Evolutionary conservation across 2,329 filamentous ascomycete genomes (phyloP).

Genomic region (Clonostachys byssicola): DNA sequence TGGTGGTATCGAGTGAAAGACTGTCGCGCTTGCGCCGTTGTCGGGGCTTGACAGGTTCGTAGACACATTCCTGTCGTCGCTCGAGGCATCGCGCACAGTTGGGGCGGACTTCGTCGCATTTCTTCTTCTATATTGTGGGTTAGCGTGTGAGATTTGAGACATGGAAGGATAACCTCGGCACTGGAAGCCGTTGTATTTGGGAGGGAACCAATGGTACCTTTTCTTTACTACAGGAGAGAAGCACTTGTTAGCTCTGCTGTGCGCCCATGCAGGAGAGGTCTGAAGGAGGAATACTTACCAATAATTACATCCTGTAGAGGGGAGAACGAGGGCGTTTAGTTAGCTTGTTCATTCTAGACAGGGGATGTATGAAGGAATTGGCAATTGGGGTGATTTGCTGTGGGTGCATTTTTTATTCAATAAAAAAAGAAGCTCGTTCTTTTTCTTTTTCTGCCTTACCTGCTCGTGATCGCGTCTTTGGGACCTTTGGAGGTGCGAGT

Average conservation of each 20-base stretch:
- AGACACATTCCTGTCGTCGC: slow-evolving; percentile 40
- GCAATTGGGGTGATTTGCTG: neutral
- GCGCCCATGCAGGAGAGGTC: too few species aligned
- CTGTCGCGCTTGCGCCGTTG: slow-evolving; percentile 26
- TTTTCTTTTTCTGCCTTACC: slow-evolving; percentile 33
- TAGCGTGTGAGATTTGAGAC: neutral
- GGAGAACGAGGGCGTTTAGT: neutral
- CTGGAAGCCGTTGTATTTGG: neutral
- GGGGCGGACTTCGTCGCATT: slow-evolving; percentile 50
- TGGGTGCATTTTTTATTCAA: too few species aligned
- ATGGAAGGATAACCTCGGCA: neutral
- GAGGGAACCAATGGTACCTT: slow-evolving; percentile 31
- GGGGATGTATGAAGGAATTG: slow-evolving; percentile 4
- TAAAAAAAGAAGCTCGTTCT: too few species aligned
- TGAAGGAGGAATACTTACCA: slow-evolving; percentile 32
- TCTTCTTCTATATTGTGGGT: slow-evolving; percentile 42
- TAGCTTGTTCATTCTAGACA: neutral
- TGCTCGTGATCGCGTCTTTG: slow-evolving; percentile 55
- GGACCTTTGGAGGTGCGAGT: slow-evolving; percentile 50
- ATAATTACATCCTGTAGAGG: slow-evolving; percentile 39
- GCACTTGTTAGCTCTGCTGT: neutral
- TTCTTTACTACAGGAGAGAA: slow-evolving; percentile 36
- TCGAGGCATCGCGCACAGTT: slow-evolving; percentile 46
- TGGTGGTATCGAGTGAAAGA: slow-evolving; percentile 10
- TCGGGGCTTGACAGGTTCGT: slow-evolving; percentile 39